Conservation (phyloP, 75 land plant genomes). For the Selaginella moellendorffii region DNA sequence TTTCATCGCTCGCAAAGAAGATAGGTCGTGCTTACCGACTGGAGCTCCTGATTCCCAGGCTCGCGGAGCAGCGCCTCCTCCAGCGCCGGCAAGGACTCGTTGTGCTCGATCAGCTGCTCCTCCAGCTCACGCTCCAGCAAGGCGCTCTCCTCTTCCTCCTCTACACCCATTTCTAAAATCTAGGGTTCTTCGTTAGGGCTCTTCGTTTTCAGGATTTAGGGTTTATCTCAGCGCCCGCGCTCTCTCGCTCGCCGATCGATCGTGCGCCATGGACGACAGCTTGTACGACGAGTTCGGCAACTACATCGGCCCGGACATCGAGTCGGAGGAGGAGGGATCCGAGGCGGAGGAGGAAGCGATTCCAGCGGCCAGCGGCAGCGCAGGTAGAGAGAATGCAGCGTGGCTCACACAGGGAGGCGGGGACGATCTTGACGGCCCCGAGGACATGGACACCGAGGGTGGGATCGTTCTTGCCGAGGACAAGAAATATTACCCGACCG, state of each 20-base stretch:
- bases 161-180: too few species aligned
- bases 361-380: conserved; percentile 17
- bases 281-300: conserved; percentile 98
- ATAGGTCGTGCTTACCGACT: conserved; percentile 15
- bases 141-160: conserved; percentile 29
- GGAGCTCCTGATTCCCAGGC: conserved; percentile 57
- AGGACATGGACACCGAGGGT: conserved; percentile 39
- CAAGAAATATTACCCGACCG: conserved; percentile 96
- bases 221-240: too few species aligned
- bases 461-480: conserved; percentile 93
- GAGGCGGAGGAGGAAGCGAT: conserved; percentile 21
- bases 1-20: background rate
- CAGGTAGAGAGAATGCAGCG: background rate
- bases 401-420: background rate
- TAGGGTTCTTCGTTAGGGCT: too few species aligned
- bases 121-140: conserved; percentile 60
- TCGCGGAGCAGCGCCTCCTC: conserved; percentile 56
- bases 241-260: too few species aligned
- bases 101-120: conserved; percentile 53
- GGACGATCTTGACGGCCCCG: conserved; percentile 13
- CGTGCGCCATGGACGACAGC: conserved; percentile 85
- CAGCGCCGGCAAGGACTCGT: conserved; percentile 46
- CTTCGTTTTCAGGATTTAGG: too few species aligned
- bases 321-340: conserved; percentile 53
- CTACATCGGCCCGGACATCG: conserved; percentile 97